These are phyloP conservation scores for Dendrobium catenatum DNA, from an alignment of 106 monocot genomes.

Conservation along the genomic window DNA sequence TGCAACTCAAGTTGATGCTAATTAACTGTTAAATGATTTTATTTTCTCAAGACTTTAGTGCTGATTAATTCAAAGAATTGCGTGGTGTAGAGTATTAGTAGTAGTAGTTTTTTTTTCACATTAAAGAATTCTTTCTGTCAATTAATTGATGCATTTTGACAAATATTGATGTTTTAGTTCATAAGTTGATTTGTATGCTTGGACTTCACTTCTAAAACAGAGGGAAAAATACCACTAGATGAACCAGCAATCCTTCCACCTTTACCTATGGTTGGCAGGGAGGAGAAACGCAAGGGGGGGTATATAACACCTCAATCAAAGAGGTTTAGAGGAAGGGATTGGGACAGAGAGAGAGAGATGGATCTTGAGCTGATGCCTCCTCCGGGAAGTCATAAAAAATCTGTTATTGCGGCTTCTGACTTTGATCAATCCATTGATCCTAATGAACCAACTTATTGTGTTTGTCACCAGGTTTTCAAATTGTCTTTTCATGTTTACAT, in stretches of 20 bases:
- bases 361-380: conserved; percentile 94
- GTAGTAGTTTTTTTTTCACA: too few relatives aligned
- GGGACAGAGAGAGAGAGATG: conserved; percentile 81
- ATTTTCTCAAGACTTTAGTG: neutral
- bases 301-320: conserved; percentile 77
- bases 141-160: neutral
- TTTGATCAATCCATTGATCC: conserved; percentile 89
- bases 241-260: conserved; percentile 88
- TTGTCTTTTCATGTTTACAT: neutral
- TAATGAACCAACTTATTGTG: conserved; percentile 93
- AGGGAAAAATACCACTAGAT: conserved; percentile 89
- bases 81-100: too few relatives aligned
- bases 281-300: conserved; percentile 67
- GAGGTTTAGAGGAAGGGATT: conserved; percentile 77
- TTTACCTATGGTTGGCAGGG: conserved; percentile 47
- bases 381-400: conserved; percentile 82
- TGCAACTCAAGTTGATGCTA: neutral
- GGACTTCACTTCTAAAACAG: conserved; percentile 7
- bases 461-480: conserved; percentile 83
- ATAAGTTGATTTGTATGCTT: neutral
- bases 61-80: neutral
- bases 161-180: neutral
- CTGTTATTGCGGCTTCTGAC: conserved; percentile 46
- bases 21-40: neutral
- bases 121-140: neutral